A percentile compares a stretch with the other conserved stretches of the same genome.
These are phyloP conservation scores for Hypoxylon sp. DNA, from an alignment of 2,329 filamentous ascomycete genomes.

Conservation along the genomic window DNA sequence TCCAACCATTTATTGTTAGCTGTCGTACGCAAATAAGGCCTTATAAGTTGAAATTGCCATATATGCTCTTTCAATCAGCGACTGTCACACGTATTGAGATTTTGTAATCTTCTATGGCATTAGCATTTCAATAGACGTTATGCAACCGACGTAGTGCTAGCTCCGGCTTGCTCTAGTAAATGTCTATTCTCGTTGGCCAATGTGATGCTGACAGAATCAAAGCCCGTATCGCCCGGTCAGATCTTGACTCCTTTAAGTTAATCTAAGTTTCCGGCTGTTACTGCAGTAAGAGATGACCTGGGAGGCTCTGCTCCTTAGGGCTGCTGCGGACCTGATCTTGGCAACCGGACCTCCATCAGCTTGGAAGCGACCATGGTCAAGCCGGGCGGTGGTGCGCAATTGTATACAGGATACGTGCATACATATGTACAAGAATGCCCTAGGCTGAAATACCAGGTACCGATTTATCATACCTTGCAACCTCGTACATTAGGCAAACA, in stretches of 20 bases:
- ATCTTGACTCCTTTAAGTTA: too few species aligned
- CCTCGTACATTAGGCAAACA: conserved; percentile 1
- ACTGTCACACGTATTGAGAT: neutral
- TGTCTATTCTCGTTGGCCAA: neutral
- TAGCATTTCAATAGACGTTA: neutral
- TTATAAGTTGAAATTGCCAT: neutral
- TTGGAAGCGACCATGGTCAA: conserved; percentile 15
- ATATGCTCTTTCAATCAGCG: neutral
- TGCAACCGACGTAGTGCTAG: neutral
- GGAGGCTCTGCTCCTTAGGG: neutral
- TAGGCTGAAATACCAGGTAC: conserved; percentile 37
- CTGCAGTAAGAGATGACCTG: neutral
- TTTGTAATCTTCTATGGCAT: neutral
- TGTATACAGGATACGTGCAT: conserved; percentile 24
- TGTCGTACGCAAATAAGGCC: neutral
- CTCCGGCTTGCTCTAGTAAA: neutral
- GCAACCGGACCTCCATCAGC: conserved; percentile 3
- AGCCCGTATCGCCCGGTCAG: too few species aligned
- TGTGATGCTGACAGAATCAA: too few species aligned
- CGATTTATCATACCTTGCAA: conserved; percentile 14
- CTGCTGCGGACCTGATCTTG: conserved; percentile 1
- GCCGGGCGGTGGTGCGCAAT: conserved; percentile 12
- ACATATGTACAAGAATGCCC: conserved; percentile 23
- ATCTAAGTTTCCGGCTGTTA: too few species aligned
- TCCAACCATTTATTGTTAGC: neutral